phyloP scores from a whole-genome alignment of 495 filamentous ascomycete genomes.

The Tuber umbilicatum region DNA sequence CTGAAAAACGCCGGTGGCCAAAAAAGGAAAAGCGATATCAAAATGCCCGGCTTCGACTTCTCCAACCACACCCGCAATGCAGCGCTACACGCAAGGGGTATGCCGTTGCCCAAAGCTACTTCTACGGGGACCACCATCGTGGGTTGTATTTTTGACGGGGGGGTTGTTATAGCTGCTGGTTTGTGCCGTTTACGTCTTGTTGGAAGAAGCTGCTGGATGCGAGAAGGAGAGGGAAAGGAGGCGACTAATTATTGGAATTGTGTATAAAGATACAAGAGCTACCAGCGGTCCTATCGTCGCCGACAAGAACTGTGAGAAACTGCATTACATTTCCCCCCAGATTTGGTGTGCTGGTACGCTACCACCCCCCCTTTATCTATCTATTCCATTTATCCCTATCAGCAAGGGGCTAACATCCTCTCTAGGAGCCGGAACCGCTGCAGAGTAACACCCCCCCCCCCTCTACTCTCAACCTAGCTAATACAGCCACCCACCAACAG shows the following conservation, averaged over 20 bases:
- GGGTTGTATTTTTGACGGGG: constrained; percentile 91
- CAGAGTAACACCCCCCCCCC: constrained; percentile 73
- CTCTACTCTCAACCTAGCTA: constrained; percentile 52
- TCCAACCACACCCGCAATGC: constrained; percentile 98
- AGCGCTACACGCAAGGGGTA: constrained; percentile 83
- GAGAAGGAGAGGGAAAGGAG: neutral
- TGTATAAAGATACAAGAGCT: constrained; percentile 87
- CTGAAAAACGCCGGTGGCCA: neutral
- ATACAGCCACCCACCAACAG: constrained; percentile 14
- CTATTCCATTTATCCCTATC: neutral
- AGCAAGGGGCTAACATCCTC: constrained; percentile 12
- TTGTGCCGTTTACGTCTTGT: constrained; percentile 40
- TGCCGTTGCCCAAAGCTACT: constrained; percentile 93
- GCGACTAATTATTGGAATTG: neutral
- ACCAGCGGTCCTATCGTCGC: constrained; percentile 97
- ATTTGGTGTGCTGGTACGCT: constrained; percentile 90
- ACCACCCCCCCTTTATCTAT: neutral
- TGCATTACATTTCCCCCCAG: constrained; percentile 96
- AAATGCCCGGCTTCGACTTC: constrained; percentile 98
- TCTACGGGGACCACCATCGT: constrained; percentile 99
- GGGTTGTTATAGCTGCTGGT: constrained; percentile 67
- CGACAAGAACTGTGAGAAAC: constrained; percentile 99
- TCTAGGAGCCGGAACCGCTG: constrained; percentile 74
- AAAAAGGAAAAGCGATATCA: neutral
- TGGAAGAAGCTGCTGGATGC: constrained; percentile 18